These are phyloP conservation scores for Xanthoconium purpureum DNA, from an alignment of 768 basidiomycete species.

Conservation along the genomic window DNA sequence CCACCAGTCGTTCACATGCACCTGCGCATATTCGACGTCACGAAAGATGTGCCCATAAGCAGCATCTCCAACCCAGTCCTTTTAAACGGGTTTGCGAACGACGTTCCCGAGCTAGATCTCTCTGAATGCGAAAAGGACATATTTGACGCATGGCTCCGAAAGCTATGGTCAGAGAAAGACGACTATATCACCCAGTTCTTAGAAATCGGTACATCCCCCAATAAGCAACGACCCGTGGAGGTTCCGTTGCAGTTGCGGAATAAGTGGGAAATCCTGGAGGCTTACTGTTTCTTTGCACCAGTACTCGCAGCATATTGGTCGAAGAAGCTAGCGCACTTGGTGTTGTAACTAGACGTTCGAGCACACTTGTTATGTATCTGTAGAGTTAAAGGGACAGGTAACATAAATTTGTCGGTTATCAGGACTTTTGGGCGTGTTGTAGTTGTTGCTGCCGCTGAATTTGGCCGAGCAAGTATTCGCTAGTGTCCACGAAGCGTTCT, in stretches of 20 bases:
- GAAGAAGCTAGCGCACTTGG: slow-evolving; percentile 33
- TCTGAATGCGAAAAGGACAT: slow-evolving; percentile 53
- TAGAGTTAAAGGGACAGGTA: slow-evolving; percentile 2
- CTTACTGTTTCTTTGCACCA: slow-evolving; percentile 72
- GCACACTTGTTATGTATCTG: slow-evolving; percentile 6
- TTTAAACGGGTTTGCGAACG: slow-evolving; percentile 28
- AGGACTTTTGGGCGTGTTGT: slow-evolving; percentile 34
- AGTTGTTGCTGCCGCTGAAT: slow-evolving; percentile 51
- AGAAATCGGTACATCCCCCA: slow-evolving; percentile 46
- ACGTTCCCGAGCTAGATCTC: slow-evolving; percentile 44
- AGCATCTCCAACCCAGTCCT: slow-evolving; percentile 41
- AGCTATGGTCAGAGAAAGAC: slow-evolving; percentile 87
- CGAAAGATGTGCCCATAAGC: slow-evolving; percentile 66
- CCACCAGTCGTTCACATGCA: slow-evolving; percentile 89
- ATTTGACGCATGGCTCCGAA: slow-evolving; percentile 84
- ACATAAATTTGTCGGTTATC: neutral
- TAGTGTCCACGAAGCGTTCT: slow-evolving; percentile 86
- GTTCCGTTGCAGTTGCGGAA: slow-evolving; percentile 60
- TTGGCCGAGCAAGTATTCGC: slow-evolving; percentile 74
- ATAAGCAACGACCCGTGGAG: slow-evolving; percentile 35
- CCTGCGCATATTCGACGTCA: slow-evolving; percentile 72
- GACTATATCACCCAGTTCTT: slow-evolving; percentile 65
- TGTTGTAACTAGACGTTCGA: slow-evolving; percentile 16
- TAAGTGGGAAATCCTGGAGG: slow-evolving; percentile 56
- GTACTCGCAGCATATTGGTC: slow-evolving; percentile 49